phyloP scores from a whole-genome alignment of 768 basidiomycete genomes.

The Auriscalpium orientale region DNA sequence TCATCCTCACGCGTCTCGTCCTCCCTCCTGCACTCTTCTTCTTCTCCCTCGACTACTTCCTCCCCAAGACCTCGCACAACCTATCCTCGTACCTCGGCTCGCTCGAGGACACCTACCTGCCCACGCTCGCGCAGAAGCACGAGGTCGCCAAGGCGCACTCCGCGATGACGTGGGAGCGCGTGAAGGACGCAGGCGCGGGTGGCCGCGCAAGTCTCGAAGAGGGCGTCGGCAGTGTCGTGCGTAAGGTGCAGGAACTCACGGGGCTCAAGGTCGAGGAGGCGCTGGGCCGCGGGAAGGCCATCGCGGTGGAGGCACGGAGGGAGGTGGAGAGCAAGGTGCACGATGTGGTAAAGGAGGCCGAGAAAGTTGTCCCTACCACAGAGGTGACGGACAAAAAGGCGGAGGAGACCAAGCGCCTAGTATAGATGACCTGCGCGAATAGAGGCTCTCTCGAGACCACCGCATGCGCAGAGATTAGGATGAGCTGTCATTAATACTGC shows the following conservation, averaged over 20 bases:
- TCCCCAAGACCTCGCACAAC: constrained; percentile 75
- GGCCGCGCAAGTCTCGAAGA: constrained; percentile 37
- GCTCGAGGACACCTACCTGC: constrained; percentile 67
- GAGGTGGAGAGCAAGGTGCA: background rate
- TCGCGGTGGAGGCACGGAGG: background rate
- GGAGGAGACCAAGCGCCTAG: constrained; percentile 3
- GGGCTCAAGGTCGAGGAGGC: constrained; percentile 45
- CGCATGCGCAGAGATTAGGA: too few species aligned
- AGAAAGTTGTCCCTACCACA: background rate
- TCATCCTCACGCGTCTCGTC: constrained; percentile 56
- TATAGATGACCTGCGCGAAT: constrained; percentile 1
- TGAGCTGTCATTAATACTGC: too few species aligned
- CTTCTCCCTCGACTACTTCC: constrained; percentile 71
- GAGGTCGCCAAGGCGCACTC: constrained; percentile 54
- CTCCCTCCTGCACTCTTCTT: constrained; percentile 73
- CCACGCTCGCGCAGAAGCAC: constrained; percentile 61
- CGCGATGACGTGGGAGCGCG: constrained; percentile 48
- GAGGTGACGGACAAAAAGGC: background rate
- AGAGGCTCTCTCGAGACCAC: background rate
- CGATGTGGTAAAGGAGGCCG: background rate
- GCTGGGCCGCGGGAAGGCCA: constrained; percentile 2
- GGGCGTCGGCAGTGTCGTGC: constrained; percentile 40
- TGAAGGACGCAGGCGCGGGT: constrained; percentile 42
- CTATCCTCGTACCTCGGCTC: constrained; percentile 55
- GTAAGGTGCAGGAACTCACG: constrained; percentile 56